These are phyloP conservation scores for Saccharomycopsis javanensis DNA, from an alignment of 805 yeast species.

Conservation along the genomic window DNA sequence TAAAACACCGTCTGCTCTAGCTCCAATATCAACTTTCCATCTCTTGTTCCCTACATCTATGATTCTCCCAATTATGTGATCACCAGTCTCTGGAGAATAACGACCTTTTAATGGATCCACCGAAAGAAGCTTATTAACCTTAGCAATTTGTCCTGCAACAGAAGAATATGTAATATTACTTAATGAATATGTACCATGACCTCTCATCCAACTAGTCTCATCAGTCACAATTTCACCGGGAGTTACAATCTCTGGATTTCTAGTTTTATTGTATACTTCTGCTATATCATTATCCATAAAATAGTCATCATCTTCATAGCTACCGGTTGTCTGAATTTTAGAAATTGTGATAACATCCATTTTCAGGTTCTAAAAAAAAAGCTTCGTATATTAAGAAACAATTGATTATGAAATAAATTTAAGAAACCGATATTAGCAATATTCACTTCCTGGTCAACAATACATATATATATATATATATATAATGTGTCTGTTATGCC, in stretches of 20 bases:
- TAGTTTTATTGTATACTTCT: constrained; percentile 12
- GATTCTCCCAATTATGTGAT: constrained; percentile 87
- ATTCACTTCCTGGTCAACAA: too few relatives aligned
- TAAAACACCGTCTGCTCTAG: constrained; percentile 83
- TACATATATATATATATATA: too few relatives aligned
- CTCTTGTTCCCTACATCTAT: constrained; percentile 89
- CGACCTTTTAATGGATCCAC: constrained; percentile 82
- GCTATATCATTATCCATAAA: constrained; percentile 23
- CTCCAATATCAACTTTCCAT: constrained; percentile 96
- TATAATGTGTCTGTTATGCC: too few relatives aligned
- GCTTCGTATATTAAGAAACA: too few relatives aligned
- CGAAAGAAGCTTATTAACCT: constrained; percentile 78
- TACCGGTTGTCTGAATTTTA: constrained; percentile 19
- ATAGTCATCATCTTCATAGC: constrained; percentile 26
- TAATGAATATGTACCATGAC: constrained; percentile 87
- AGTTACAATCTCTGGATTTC: constrained; percentile 48
- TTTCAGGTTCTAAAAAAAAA: too few relatives aligned
- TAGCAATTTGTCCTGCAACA: constrained; percentile 81
- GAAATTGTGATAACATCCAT: constrained; percentile 18
- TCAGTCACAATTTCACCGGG: constrained; percentile 97
- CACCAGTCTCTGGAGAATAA: constrained; percentile 92
- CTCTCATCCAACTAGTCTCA: constrained; percentile 96
- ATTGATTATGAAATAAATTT: too few relatives aligned
- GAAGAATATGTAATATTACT: constrained; percentile 74
- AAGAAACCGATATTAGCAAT: too few relatives aligned